Percentiles rank a stretch among this genome's conserved stretches.
phyloP scores from a whole-genome alignment of 2,329 filamentous ascomycete genomes.

The Bretziella fagacearum region DNA sequence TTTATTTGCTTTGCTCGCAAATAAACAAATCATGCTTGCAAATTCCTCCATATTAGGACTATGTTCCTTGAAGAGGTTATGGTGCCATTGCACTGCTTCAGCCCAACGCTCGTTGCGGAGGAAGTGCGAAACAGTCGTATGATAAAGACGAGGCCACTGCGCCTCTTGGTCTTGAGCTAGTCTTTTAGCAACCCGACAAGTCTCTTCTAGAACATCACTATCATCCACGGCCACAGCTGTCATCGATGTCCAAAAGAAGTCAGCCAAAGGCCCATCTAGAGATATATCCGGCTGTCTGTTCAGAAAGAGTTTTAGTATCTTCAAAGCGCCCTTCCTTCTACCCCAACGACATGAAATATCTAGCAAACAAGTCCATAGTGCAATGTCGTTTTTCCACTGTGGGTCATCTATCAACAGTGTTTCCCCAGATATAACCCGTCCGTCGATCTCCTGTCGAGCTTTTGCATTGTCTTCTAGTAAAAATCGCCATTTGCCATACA shows the following conservation, averaged over 20 bases:
- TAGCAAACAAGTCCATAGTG: conserved; percentile 10
- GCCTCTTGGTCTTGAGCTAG: background rate
- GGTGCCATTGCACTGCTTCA: conserved; percentile 31
- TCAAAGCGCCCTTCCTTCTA: conserved; percentile 7
- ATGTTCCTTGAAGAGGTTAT: conserved; percentile 28
- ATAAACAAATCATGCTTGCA: conserved; percentile 26
- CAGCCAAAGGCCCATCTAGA: conserved; percentile 7
- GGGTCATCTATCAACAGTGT: conserved; percentile 8
- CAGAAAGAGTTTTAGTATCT: conserved; percentile 8
- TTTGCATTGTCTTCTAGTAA: conserved; percentile 9
- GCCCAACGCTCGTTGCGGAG: conserved; percentile 25
- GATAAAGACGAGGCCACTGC: conserved; percentile 35
- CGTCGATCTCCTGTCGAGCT: conserved; percentile 5
- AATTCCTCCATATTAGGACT: conserved; percentile 27
- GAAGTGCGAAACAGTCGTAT: conserved; percentile 28
- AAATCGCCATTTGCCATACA: conserved; percentile 12
- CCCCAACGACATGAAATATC: conserved; percentile 11
- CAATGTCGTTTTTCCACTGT: conserved; percentile 10
- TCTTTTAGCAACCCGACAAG: background rate
- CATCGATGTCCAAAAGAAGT: conserved; percentile 13
- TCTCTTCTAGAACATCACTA: background rate
- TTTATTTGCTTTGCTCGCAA: conserved; percentile 23
- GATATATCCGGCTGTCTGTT: conserved; percentile 8
- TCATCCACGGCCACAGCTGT: conserved; percentile 10
- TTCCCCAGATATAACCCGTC: background rate